These are phyloP conservation scores for Knufia petricola DNA, from an alignment of 2,329 filamentous ascomycete species.

Conservation along the genomic window DNA sequence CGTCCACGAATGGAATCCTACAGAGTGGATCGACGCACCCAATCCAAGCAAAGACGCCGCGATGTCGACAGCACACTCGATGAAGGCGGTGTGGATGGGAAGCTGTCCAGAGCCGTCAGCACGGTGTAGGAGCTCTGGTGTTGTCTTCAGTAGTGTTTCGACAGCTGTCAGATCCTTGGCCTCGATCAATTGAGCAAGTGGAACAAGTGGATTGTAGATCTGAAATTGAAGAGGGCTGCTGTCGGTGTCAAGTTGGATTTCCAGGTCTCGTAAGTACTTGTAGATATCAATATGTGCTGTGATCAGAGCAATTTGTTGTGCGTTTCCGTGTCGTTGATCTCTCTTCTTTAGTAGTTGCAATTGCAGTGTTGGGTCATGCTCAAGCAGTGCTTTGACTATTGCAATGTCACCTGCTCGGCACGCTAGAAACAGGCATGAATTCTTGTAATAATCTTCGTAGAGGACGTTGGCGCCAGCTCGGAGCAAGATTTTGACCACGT, in stretches of 20 bases:
- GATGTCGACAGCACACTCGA: conserved; percentile 13
- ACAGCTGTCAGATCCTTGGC: conserved; percentile 13
- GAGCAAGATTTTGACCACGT: conserved; percentile 25
- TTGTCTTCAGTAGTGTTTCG: conserved; percentile 8
- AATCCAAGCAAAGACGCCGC: conserved; percentile 17
- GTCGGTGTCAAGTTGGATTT: conserved; percentile 13
- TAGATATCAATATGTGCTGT: conserved; percentile 22
- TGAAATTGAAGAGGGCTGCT: conserved; percentile 2
- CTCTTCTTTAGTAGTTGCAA: conserved; percentile 12
- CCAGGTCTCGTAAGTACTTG: conserved; percentile 18
- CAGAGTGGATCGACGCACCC: conserved; percentile 17
- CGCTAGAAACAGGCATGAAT: conserved; percentile 18
- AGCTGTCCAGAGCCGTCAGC: conserved; percentile 18
- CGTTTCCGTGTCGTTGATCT: conserved; percentile 16
- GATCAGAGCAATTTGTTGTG: conserved; percentile 19
- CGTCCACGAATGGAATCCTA: conserved; percentile 20
- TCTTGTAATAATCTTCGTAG: conserved; percentile 17
- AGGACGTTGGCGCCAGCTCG: conserved; percentile 23
- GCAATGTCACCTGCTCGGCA: conserved; percentile 17
- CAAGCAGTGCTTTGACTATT: conserved; percentile 14
- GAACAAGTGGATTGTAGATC: conserved; percentile 8
- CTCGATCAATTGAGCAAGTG: conserved; percentile 16
- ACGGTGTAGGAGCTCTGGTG: conserved; percentile 10
- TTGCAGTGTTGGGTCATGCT: conserved; percentile 13
- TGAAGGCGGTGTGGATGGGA: conserved; percentile 18